Evolutionary conservation across 345 rosid genomes (phyloP), one percentile per base, ranked within the genome.

Genomic region (Aurinia saxatilis): DNA sequence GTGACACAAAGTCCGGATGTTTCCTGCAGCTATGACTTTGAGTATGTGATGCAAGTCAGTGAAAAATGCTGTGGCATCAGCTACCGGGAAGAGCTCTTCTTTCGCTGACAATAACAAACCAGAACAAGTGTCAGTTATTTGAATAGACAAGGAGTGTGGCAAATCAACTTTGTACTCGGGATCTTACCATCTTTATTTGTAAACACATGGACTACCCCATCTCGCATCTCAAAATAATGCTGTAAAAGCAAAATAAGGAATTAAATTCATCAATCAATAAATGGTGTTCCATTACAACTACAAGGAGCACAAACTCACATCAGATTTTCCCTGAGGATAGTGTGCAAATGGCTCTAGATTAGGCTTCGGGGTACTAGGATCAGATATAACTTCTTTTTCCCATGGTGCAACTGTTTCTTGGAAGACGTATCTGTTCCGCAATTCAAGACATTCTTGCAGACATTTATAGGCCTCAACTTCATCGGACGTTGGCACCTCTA

Each of bases 361-460:
- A 60, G 91, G 92, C 84, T 90, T 95, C 10, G 99, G 99, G 2
- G 99, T 95, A 59, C 97, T 84, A 11, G 99, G 99, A 60, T 95
- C 99, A 49, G 83, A 84, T 70, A 95, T 88, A 53, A 83, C 79
- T 84, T 95, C 98, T 72, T 81, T 95, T 51, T 81, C 98, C 99
- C 98, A 95, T 15, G 99, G 96, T 47, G 95, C 95, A 71, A 83
- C 73, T 25, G 95, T 83, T 72, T 95, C 98, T 63, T 65, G 84
- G 73, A 79, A 95, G 27, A 90, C 58, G 66, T 95, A 95, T 56
- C 80, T 83, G 61, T 82, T 88, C 62, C 99, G 71, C 81, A 90
- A 47, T 71, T 90, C 90, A 72, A 95, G 98, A 75, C 99, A 95
- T 60, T 95, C 95, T 83, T 88, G 98, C 70, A 95, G 76, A 69